phyloP scores from a whole-genome alignment of 768 basidiomycete species.

The Boletus bicolor region DNA sequence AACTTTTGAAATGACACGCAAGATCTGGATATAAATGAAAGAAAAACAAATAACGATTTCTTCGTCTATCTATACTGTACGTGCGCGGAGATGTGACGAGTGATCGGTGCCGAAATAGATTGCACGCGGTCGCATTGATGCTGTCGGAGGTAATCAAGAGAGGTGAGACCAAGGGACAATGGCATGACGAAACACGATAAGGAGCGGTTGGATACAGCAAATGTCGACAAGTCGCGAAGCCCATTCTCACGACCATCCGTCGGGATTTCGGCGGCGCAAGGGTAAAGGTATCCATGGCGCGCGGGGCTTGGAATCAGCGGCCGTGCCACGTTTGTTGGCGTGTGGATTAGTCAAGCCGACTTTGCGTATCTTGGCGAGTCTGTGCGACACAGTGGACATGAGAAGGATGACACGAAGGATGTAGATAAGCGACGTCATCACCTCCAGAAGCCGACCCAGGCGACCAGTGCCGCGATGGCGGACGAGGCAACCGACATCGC shows the following conservation, averaged over 20 bases:
- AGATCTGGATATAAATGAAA: conserved; percentile 6
- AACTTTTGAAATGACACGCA: conserved; percentile 4
- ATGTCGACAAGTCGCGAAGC: conserved; percentile 4
- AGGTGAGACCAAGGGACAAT: not conserved
- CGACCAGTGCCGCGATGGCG: conserved; percentile 56
- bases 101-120: conserved; percentile 1
- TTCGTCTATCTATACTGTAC: conserved; percentile 13
- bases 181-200: conserved; percentile 10
- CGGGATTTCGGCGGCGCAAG: conserved; percentile 37
- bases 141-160: conserved; percentile 9
- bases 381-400: conserved; percentile 12
- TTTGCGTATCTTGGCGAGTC: conserved; percentile 46
- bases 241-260: conserved; percentile 38
- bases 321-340: conserved; percentile 6
- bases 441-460: conserved; percentile 65
- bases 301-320: conserved; percentile 14
- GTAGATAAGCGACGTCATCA: conserved; percentile 26
- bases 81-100: conserved; percentile 14
- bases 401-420: conserved; percentile 10
- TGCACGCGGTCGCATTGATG: conserved; percentile 14
- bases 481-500: conserved; percentile 59
- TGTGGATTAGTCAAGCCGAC: conserved; percentile 38
- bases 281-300: conserved; percentile 39
- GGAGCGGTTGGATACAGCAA: not conserved
- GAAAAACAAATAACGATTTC: not conserved